These are phyloP conservation scores for Lentinula boryana DNA, from an alignment of 768 basidiomycete species.

Conservation along the genomic window DNA sequence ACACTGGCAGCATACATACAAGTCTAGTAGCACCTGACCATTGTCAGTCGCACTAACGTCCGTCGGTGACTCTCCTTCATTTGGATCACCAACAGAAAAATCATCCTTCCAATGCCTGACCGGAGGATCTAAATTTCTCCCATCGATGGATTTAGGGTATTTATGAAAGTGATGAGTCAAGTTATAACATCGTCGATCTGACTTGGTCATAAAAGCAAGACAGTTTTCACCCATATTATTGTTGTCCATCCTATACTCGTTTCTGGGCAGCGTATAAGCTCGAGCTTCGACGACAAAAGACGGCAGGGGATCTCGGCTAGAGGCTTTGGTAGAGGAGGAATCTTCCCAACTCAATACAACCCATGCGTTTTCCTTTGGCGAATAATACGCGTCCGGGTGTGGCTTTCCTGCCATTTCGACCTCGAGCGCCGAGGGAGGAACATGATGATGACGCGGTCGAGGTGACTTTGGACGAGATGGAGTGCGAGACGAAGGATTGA, in stretches of 20 bases:
- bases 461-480: slow-evolving; percentile 9
- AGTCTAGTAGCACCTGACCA: slow-evolving; percentile 35
- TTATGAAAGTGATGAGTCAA: slow-evolving; percentile 79
- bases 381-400: slow-evolving; percentile 81
- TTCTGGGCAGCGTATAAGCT: not conserved
- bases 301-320: slow-evolving; percentile 49
- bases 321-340: slow-evolving; percentile 39
- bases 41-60: not conserved
- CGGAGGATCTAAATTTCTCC: slow-evolving; percentile 34
- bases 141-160: slow-evolving; percentile 65
- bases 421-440: slow-evolving; percentile 7
- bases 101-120: slow-evolving; percentile 27
- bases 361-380: slow-evolving; percentile 80
- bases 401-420: slow-evolving; percentile 67
- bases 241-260: not conserved
- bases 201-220: not conserved
- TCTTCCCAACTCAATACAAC: slow-evolving; percentile 67
- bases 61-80: slow-evolving; percentile 34
- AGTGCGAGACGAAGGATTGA: slow-evolving; percentile 15
- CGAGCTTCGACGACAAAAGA: slow-evolving; percentile 11
- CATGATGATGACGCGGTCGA: slow-evolving; percentile 17
- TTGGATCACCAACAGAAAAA: slow-evolving; percentile 14
- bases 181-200: slow-evolving; percentile 31
- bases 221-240: not conserved
- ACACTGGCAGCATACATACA: slow-evolving; percentile 85